Base-by-base conservation (phyloP, 208 protist genomes). In the Wallacemonas collosoma region DNA sequence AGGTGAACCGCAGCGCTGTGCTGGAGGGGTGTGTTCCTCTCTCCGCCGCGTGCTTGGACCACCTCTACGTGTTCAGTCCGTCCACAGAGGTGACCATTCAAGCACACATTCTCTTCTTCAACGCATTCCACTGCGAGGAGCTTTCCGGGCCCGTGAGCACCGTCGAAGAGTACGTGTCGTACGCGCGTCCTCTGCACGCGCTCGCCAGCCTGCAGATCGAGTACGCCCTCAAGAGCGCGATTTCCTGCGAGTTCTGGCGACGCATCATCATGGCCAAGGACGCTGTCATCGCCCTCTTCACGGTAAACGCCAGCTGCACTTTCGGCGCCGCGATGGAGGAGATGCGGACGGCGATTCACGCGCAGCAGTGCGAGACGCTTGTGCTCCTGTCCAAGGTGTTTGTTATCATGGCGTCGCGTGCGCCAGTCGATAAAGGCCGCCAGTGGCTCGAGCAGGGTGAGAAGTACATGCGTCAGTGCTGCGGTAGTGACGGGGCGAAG, bases 121-220 rank as follows among this genome's bases (percentile, higher is more conserved):
- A 82, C 43, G 85, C 82, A 36, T 96, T 91, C 67, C 75, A 90
- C 73, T 93, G 82, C 71, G 85, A 94, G 68, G 84, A 93, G 64
- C 83, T 94, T 45, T 88, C 93, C 48, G 91, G 86, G 3, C 82
- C 86, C 35, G 92, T 94, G 50, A 82, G 80, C 56, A 91, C 87
- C 38, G 83, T 96, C 9, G 89, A 93, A 62, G 89, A 96, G 75
- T 96, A 94, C 77, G 88, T 93, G 40, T 80, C 85, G 56, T 92
- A 87, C 77, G 83, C 85, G 39, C 83, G 91, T 4, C 89, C 91
- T 2, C 80, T 96, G 63, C 86, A 93, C 72, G 83, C 83, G 38
- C 74, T 93, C 51, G 89, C 89, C 35, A 74, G 81, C 15, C 80
- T 93, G 70, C 81, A 90, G 62, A 86, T 94, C 39, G 90, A 96